Evolutionary conservation across 164 flowering plant genomes (phyloP), one percentile per base, ranked within the genome.

Genomic region (Nymphaea colorata): DNA sequence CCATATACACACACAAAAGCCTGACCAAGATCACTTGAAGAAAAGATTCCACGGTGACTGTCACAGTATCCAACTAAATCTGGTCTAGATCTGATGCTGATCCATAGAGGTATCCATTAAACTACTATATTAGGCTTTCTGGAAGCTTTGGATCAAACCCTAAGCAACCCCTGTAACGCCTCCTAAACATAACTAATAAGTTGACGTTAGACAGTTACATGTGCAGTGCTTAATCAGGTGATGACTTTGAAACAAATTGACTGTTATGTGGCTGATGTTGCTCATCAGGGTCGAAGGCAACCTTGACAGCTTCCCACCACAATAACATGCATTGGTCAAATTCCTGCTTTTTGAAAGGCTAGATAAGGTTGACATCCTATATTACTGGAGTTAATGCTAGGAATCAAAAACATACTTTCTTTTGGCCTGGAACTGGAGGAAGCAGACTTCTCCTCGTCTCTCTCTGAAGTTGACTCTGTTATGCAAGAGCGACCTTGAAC

Each of bases 361-460:
- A 4, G 55, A 47, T 47, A 47, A 47, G 55, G 12, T 47, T 7
- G 12, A 47, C 55, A 47, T 47, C 12, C 55, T 6, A 47, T 12
- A 12, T 7, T 47, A 47, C 55, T 47, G 55, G 7, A 47, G 55
- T 47, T 12, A 47, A 47, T 47, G 55, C 12, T 25, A 25, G 36
- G 36, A 25, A 25, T 25, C 36, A 25, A 25, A 25, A 16, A 42
- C 16, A 44, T 42, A 91, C 96, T 90, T 88, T 90, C 90, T 83
- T 85, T 90, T 74, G 85, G 86, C 78, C 93, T 87, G 64, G 74
- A 45, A 51, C 81, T 86, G 61, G 88, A 82, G 76, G 69, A 76
- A 63, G 79, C 81, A 59, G 87, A 79, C 64, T 87, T 87, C 57
- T 84, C 90, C 53, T 81, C 81, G 67, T 25, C 60, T 47, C 41